phyloP scores from a whole-genome alignment of 1,139 yeast genomes.

The Wickerhamomyces sp. region DNA sequence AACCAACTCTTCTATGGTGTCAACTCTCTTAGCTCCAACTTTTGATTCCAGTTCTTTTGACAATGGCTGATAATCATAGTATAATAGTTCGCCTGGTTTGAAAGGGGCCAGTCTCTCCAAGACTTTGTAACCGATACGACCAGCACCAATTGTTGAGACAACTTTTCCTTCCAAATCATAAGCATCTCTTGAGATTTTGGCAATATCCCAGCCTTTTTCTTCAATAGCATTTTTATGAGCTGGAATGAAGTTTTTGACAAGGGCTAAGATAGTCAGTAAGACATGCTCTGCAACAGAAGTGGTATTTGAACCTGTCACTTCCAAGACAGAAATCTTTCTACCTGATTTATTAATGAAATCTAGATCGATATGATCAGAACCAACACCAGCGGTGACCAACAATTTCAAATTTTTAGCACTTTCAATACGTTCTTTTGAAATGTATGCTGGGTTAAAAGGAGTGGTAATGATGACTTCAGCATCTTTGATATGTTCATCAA shows the following conservation, averaged over 20 bases:
- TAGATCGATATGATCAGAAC: slow-evolving; percentile 77
- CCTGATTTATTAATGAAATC: slow-evolving; percentile 62
- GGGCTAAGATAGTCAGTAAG: slow-evolving; percentile 64
- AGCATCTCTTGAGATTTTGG: slow-evolving; percentile 68
- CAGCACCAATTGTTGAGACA: slow-evolving; percentile 77
- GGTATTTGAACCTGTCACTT: slow-evolving; percentile 82
- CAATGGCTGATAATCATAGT: slow-evolving; percentile 72
- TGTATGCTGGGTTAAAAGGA: slow-evolving; percentile 81
- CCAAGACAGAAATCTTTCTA: slow-evolving; percentile 58
- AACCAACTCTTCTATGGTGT: slow-evolving; percentile 61
- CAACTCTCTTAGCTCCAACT: slow-evolving; percentile 59
- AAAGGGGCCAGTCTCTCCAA: slow-evolving; percentile 70
- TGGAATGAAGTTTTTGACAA: slow-evolving; percentile 75
- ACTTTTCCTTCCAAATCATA: slow-evolving; percentile 76
- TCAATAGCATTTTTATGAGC: slow-evolving; percentile 64
- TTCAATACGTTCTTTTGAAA: slow-evolving; percentile 59
- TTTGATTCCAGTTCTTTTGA: slow-evolving; percentile 54
- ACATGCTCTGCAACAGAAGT: slow-evolving; percentile 82
- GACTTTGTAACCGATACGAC: slow-evolving; percentile 77
- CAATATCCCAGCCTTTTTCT: slow-evolving; percentile 69
- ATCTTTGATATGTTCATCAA: slow-evolving; percentile 63
- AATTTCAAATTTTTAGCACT: slow-evolving; percentile 72
- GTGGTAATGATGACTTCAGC: slow-evolving; percentile 78
- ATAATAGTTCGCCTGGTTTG: slow-evolving; percentile 67
- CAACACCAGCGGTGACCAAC: slow-evolving; percentile 80